Percentiles rank a stretch among this genome's conserved stretches.
phyloP scores from a whole-genome alignment of 73 alveolate species.

The Paramecium tetraurelia region DNA sequence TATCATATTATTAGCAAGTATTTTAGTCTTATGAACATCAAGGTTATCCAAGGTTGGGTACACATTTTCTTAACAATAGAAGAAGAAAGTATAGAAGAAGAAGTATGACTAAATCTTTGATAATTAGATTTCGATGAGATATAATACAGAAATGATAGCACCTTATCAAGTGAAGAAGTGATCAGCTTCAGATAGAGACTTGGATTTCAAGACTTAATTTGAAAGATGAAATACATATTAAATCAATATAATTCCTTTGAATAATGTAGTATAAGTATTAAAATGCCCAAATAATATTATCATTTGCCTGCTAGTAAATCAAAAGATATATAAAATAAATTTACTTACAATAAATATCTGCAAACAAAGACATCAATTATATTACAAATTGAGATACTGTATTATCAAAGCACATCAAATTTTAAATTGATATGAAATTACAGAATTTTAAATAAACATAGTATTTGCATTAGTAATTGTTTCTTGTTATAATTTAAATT shows the following conservation, averaged over 20 bases:
- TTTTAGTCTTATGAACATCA: neutral
- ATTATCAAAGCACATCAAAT: neutral
- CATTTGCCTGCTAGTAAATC: neutral
- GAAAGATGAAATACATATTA: neutral
- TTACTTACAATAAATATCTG: neutral
- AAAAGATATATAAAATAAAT: neutral
- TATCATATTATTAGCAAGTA: neutral
- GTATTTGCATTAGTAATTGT: neutral
- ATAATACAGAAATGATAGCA: slow-evolving; percentile 10
- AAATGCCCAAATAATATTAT: neutral
- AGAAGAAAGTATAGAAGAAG: slow-evolving; percentile 34
- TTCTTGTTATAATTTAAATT: neutral
- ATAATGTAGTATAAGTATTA: neutral
- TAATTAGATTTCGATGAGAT: neutral
- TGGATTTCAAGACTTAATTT: neutral
- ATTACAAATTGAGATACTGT: too few species aligned
- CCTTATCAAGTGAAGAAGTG: neutral
- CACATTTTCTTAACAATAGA: neutral
- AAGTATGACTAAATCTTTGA: neutral
- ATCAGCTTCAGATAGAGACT: neutral
- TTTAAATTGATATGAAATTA: neutral
- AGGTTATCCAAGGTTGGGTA: slow-evolving; percentile 11
- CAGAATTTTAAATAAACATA: too few species aligned
- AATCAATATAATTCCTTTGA: neutral
- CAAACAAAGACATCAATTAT: too few species aligned